phyloP scores from a whole-genome alignment of 257 asterid genomes.

The Lithospermum erythrorhizon region DNA sequence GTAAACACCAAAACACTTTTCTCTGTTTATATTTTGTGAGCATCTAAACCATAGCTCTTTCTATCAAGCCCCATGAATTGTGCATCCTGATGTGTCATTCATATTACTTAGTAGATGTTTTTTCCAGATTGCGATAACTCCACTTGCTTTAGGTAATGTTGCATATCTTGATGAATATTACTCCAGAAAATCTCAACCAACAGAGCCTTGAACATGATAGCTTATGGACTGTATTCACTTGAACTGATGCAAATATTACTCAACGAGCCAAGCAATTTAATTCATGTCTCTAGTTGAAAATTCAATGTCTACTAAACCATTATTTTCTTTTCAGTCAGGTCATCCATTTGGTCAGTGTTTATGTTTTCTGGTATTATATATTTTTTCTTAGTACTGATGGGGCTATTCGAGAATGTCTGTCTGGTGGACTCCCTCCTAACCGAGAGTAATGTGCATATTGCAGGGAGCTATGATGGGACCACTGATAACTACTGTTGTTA shows the following conservation, averaged over 20 bases:
- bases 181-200: not conserved
- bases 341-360: too few relatives aligned
- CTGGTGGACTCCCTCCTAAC: too few relatives aligned
- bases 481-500: slow-evolving; percentile 79
- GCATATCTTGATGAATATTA: not conserved
- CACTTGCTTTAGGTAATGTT: not conserved
- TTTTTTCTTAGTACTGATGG: not conserved
- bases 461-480: slow-evolving; percentile 99
- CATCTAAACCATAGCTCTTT: not conserved
- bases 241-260: not conserved
- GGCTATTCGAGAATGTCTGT: too few relatives aligned
- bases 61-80: not conserved
- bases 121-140: not conserved
- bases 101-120: not conserved
- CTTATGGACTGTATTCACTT: not conserved
- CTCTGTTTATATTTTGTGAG: not conserved
- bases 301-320: not conserved
- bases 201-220: not conserved
- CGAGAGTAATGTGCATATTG: slow-evolving; percentile 11
- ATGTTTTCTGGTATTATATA: too few relatives aligned
- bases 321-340: not conserved
- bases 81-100: not conserved
- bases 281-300: not conserved
- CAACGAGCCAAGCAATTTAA: too few relatives aligned
- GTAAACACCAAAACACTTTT: slow-evolving; percentile 19